Evolutionary conservation across 2,329 filamentous ascomycete genomes (phyloP).

Genomic region (Rugonectria rugulosa): DNA sequence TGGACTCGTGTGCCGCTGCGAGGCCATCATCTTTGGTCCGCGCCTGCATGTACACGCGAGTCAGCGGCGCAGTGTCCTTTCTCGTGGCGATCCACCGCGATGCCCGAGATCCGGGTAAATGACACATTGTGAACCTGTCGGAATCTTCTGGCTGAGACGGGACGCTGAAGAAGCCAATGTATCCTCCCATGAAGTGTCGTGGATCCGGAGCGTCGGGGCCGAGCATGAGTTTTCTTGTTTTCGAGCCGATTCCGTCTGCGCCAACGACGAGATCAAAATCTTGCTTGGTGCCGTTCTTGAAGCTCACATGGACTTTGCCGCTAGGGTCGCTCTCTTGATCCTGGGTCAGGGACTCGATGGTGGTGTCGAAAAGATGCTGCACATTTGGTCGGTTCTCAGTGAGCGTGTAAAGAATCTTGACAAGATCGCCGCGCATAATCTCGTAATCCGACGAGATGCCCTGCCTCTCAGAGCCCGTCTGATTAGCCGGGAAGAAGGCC

Average conservation of each 20-base stretch:
- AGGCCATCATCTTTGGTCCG: background rate
- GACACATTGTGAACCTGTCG: slow-evolving; percentile 3
- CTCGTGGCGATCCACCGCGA: slow-evolving; percentile 1
- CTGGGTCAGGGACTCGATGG: slow-evolving; percentile 37
- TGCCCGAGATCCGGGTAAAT: background rate
- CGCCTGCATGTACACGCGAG: slow-evolving; percentile 6
- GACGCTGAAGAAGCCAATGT: background rate
- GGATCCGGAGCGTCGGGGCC: slow-evolving; percentile 22
- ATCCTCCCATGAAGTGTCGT: slow-evolving; percentile 9
- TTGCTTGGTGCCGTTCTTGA: background rate
- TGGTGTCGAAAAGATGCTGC: slow-evolving; percentile 41
- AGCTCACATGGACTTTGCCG: slow-evolving; percentile 53
- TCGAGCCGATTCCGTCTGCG: background rate
- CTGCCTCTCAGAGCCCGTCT: slow-evolving; percentile 28
- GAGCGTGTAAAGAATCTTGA: slow-evolving; percentile 51
- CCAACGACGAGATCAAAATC: background rate
- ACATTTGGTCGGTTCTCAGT: slow-evolving; percentile 35
- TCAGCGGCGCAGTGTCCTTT: slow-evolving; percentile 4
- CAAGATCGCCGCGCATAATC: slow-evolving; percentile 62
- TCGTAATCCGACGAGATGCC: slow-evolving; percentile 59
- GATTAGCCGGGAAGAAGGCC: slow-evolving; percentile 48
- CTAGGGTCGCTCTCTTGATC: slow-evolving; percentile 39
- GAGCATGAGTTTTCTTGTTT: slow-evolving; percentile 11
- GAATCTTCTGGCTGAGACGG: slow-evolving; percentile 2
- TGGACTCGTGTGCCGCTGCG: slow-evolving; percentile 5